A percentile compares a stretch with the other conserved stretches of the same genome.
phyloP scores from a whole-genome alignment of 257 asterid genomes.

The Forsythia viridissima region DNA sequence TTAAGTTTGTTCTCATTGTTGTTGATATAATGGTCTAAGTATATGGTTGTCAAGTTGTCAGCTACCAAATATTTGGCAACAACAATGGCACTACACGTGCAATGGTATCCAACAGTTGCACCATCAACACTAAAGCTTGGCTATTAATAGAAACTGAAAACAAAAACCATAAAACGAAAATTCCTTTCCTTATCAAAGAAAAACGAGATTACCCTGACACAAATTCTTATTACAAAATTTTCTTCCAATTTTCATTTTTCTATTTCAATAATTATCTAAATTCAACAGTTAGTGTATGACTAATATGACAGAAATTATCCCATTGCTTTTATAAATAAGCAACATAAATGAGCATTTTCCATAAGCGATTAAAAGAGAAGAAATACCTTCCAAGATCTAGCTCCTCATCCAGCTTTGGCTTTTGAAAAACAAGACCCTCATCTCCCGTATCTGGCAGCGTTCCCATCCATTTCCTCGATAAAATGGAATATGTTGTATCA shows the following conservation, averaged over 20 bases:
- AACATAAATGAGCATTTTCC: conserved; percentile 12
- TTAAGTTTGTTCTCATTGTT: neutral
- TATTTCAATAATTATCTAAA: neutral
- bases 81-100: neutral
- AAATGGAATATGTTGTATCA: conserved; percentile 68
- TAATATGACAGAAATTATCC: neutral
- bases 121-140: neutral
- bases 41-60: neutral
- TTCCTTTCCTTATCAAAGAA: neutral
- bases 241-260: conserved; percentile 3
- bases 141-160: neutral
- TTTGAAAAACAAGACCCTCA: conserved; percentile 36
- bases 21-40: neutral
- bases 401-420: conserved; percentile 54
- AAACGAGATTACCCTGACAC: neutral
- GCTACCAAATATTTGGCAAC: neutral
- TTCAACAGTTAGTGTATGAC: neutral
- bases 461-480: conserved; percentile 55
- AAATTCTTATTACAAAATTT: neutral
- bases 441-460: conserved; percentile 54
- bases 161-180: neutral
- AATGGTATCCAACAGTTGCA: conserved; percentile 3
- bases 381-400: conserved; percentile 71
- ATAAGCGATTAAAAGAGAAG: conserved; percentile 7
- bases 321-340: neutral